Conservation (phyloP, 164 flowering plant species). For the Buxus sempervirens region DNA sequence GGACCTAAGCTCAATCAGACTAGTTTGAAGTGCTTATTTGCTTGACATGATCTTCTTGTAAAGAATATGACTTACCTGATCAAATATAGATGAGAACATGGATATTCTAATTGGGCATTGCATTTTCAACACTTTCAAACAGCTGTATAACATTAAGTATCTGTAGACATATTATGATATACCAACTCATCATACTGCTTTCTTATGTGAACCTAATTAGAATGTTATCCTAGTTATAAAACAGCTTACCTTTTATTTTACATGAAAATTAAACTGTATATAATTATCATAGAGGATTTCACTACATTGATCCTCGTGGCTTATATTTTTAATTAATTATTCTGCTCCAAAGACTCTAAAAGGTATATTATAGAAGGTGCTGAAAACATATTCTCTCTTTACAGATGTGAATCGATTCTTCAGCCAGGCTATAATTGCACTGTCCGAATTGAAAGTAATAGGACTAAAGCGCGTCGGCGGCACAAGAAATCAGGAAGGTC, state of each 20-base stretch:
- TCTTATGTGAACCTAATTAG: background rate
- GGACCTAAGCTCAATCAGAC: too few species aligned
- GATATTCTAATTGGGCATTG: too few species aligned
- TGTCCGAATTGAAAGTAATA: slow-evolving; percentile 56
- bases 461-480: slow-evolving; percentile 27
- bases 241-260: background rate
- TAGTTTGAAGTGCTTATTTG: too few species aligned
- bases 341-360: background rate
- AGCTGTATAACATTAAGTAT: too few species aligned
- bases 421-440: slow-evolving; percentile 75
- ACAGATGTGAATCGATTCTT: slow-evolving; percentile 81
- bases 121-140: too few species aligned
- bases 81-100: too few species aligned
- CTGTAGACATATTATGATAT: too few species aligned
- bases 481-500: slow-evolving; percentile 24
- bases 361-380: background rate
- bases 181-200: background rate
- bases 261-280: background rate
- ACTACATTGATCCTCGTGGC: background rate
- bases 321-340: too few species aligned
- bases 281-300: background rate
- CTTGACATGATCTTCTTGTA: too few species aligned
- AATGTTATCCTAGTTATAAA: too few species aligned
- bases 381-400: slow-evolving; percentile 10
- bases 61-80: too few species aligned